Base-by-base conservation (phyloP, 768 basidiomycete species). In the Trametes elegans region DNA sequence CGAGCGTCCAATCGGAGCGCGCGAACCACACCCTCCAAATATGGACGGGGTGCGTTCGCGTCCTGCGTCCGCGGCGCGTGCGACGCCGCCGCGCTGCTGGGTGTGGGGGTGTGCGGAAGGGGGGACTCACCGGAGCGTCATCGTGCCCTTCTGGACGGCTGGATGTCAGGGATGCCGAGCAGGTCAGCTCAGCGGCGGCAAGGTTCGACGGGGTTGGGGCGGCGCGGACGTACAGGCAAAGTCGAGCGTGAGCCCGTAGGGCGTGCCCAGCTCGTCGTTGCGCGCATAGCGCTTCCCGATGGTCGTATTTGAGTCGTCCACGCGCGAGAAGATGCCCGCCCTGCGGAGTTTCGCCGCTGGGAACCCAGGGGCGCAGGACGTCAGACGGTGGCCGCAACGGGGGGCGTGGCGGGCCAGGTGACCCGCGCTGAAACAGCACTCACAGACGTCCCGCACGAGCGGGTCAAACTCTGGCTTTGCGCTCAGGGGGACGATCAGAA, bases 251-350 rank as follows among this genome's bases (percentile, higher is more conserved):
- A 96, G 79, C 45, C 96, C 97, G 71, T 88, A 99, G 1, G 97
- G 97, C 27, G 97, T 98, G 60, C 97, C 97, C 40, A 99, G 81
- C 74, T 98, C 97, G 73, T 99, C 97, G 73, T 98, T 99, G 55
- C 97, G 84, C 11, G 97, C 85, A 73, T 98, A 98, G 13, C 96
- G 93, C 74, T 91, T 95, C 36, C 97, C 97, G 66, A 98, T 98
- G 7, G 92, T 88, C 29, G 89, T 86, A 63, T 88, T 90, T 21
- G 95, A 98, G 68, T 98, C 96, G 69, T 98, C 97, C 3, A 98
- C 95, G 47, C 94, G 83, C 43, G 91, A 87, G 68, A 93, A 92
- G 49, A 98, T 81, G 57, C 97, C 96, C 7, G 87, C 88, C 66
- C 80, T 80, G 61, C 97, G 88, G 66, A 98, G 76, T 69, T 94